phyloP scores from a whole-genome alignment of 768 basidiomycete species.

The Tylopilus balloui region DNA sequence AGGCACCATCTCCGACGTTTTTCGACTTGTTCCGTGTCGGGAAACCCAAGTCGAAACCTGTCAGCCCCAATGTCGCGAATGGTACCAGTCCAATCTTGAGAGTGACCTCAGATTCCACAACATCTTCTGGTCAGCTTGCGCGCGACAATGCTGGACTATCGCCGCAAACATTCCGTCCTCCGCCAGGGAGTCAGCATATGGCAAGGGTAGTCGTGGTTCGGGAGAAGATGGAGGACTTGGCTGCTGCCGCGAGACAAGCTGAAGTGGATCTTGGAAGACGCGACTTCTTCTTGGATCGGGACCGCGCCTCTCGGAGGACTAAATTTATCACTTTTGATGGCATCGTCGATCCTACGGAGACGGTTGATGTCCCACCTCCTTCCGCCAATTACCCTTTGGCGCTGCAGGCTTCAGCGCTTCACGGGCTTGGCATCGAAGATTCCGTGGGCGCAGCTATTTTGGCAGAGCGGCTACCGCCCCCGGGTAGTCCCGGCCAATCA shows the following conservation, averaged over 20 bases:
- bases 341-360: slow-evolving; percentile 80
- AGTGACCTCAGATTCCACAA: slow-evolving; percentile 63
- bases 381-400: slow-evolving; percentile 67
- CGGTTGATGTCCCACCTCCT: slow-evolving; percentile 72
- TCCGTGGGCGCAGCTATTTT: slow-evolving; percentile 73
- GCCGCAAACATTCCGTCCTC: slow-evolving; percentile 33
- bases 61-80: slow-evolving; percentile 42
- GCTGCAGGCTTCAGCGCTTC: slow-evolving; percentile 68
- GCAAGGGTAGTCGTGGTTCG: slow-evolving; percentile 79
- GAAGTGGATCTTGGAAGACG: slow-evolving; percentile 66
- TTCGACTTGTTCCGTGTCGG: slow-evolving; percentile 69
- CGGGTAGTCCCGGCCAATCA: slow-evolving; percentile 56
- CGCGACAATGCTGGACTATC: slow-evolving; percentile 37
- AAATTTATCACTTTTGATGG: slow-evolving; percentile 42
- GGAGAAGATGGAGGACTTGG: slow-evolving; percentile 72
- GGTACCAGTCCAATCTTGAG: slow-evolving; percentile 46
- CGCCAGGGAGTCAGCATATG: slow-evolving; percentile 35
- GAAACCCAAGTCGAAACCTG: slow-evolving; percentile 61
- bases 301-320: slow-evolving; percentile 36
- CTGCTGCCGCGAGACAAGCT: slow-evolving; percentile 66
- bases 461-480: slow-evolving; percentile 68
- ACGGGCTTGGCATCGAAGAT: slow-evolving; percentile 69
- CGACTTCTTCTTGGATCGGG: slow-evolving; percentile 44
- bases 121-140: slow-evolving; percentile 38
- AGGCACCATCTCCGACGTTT: slow-evolving; percentile 48